These are phyloP conservation scores for Boletellus deceptivus DNA, from an alignment of 1,284 basidiomycete species.

Conservation along the genomic window DNA sequence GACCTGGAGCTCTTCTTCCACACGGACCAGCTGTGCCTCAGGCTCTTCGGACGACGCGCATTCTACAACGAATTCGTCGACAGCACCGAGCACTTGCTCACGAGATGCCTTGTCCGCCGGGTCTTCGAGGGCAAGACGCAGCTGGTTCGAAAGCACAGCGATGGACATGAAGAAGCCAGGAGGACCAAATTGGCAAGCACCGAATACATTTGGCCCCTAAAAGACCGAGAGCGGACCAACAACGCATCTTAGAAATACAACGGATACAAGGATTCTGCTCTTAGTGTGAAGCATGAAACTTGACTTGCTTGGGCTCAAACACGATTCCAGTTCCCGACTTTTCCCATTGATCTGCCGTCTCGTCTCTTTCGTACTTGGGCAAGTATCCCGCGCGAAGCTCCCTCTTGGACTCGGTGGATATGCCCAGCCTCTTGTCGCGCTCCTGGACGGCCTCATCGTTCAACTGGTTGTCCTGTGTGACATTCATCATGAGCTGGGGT, in stretches of 20 bases:
- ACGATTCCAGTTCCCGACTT: constrained; percentile 14
- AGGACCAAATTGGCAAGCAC: constrained; percentile 13
- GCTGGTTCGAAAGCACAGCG: constrained; percentile 46
- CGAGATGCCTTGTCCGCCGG: constrained; percentile 40
- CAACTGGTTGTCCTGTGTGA: constrained; percentile 39
- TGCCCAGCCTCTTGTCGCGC: constrained; percentile 38
- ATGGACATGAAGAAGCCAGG: constrained; percentile 33
- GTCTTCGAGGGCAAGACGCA: constrained; percentile 54
- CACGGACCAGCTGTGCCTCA: constrained; percentile 42
- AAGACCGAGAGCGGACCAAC: background rate
- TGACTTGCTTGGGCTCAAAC: constrained; percentile 18
- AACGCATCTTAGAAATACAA: background rate
- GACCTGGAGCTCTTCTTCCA: constrained; percentile 66
- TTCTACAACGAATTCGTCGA: constrained; percentile 55
- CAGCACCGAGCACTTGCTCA: constrained; percentile 44
- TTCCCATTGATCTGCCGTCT: constrained; percentile 41
- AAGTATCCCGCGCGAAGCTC: constrained; percentile 39
- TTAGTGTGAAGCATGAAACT: constrained; percentile 1
- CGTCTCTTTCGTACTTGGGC: constrained; percentile 36
- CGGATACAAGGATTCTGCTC: background rate
- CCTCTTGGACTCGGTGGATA: constrained; percentile 38
- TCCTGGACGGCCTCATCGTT: constrained; percentile 32
- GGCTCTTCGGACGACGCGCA: constrained; percentile 46
- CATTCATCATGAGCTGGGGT: constrained; percentile 47
- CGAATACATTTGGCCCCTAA: background rate